Base-by-base conservation (phyloP, 495 filamentous ascomycete species). In the Cercophora samala region DNA sequence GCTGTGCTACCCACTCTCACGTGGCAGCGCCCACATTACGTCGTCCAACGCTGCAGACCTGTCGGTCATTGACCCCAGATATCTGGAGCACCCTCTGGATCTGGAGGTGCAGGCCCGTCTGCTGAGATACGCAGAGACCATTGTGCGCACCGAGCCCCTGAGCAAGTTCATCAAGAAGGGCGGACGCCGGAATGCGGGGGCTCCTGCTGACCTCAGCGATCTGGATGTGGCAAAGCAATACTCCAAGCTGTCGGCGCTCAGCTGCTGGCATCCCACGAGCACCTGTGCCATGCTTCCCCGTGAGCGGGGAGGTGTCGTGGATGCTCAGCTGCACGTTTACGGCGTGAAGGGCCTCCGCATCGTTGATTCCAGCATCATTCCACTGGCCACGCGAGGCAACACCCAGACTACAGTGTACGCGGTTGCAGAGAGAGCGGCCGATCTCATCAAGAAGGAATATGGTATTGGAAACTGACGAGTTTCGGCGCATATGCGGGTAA, bases 181-280 rank as follows among this genome's bases (percentile, higher is more conserved):
- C 5, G 56, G 56, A 59, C 56, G 56, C 22, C 22, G 56, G 22
- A 59, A 59, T 23, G 18, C 56, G 23, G 56, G 56, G 56, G 56
- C 56, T 23, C 56, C 26, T n/a, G 56, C 56, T 19, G 24, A 26
- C 23, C 56, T 59, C 13, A 1, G 24, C 5, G 56, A 59, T 59
- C 24, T 59, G 22, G 56, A 59, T 19, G 24, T 59, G 56, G 24
- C 56, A 18, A 59, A 59, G 24, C 56, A 59, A 26, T 59, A 59
- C 23, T 18, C 56, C 19, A 59, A 63, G 19, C 3, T 42, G 13
- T 51, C 61, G n/a, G 29, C 61, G 5, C 61, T 63, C 5, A 63
- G 61, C 19, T 63, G 61, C 32, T 63, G 61, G 61, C 61, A 63
- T 52, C 61, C 42, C 18, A 63, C 61, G 17, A 63, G 61, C 61